phyloP scores from a whole-genome alignment of 257 asterid species.

The Thymus quinquecostatus region DNA sequence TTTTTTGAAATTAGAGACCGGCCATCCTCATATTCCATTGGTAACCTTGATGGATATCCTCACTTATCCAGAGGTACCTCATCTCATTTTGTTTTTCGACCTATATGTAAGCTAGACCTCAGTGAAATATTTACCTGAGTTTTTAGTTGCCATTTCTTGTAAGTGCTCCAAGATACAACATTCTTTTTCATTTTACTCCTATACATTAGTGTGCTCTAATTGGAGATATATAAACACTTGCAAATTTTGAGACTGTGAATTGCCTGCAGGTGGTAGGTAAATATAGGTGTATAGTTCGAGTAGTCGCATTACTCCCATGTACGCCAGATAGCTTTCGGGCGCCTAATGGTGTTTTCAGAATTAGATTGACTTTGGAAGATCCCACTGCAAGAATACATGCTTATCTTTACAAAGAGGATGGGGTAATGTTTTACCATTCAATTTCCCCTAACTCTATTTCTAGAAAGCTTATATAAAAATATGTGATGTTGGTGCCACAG shows the following conservation, averaged over 20 bases:
- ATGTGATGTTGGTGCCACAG: constrained; percentile 40
- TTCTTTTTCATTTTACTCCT: not conserved
- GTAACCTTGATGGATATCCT: constrained; percentile 80
- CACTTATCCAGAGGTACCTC: constrained; percentile 65
- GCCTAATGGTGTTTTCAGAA: constrained; percentile 62
- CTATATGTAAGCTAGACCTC: not conserved
- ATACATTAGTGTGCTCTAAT: not conserved
- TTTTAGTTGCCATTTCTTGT: constrained; percentile 8
- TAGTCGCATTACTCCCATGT: constrained; percentile 72
- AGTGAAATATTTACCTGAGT: not conserved
- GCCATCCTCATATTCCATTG: constrained; percentile 53
- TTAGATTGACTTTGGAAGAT: constrained; percentile 86
- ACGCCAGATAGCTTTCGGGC: constrained; percentile 50
- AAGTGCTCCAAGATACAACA: not conserved
- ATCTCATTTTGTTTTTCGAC: constrained; percentile 4
- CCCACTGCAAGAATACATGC: constrained; percentile 92
- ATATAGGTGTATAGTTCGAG: constrained; percentile 73
- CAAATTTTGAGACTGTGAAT: constrained; percentile 22
- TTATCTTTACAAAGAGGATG: constrained; percentile 68
- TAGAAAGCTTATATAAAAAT: constrained; percentile 4
- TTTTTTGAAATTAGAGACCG: constrained; percentile 52
- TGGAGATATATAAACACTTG: not conserved
- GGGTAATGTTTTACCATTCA: constrained; percentile 46
- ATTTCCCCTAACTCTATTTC: not conserved
- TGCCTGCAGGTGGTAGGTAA: constrained; percentile 68